These are phyloP conservation scores for Zygoascus meyerae DNA, from an alignment of 1,139 yeast species.

Conservation along the genomic window DNA sequence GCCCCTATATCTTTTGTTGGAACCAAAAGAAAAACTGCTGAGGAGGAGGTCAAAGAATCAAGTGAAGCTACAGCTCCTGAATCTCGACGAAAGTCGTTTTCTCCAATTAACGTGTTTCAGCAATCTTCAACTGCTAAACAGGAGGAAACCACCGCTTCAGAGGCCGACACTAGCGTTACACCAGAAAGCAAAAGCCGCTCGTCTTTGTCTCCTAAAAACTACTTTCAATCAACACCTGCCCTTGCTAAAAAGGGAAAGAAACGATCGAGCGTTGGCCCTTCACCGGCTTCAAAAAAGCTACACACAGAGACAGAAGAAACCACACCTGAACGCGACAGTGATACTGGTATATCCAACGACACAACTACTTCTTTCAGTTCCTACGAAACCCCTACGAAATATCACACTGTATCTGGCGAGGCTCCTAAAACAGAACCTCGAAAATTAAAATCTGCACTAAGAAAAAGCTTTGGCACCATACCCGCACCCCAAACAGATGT, in stretches of 20 bases:
- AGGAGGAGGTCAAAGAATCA: conserved; percentile 7
- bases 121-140: not conserved
- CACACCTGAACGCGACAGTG: not conserved
- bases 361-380: not conserved
- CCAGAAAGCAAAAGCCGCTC: conserved; percentile 30
- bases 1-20: conserved; percentile 6
- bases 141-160: conserved; percentile 10
- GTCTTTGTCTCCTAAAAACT: not conserved
- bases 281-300: too few relatives aligned
- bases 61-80: conserved; percentile 11
- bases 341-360: not conserved
- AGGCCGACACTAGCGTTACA: conserved; percentile 28
- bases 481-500: conserved; percentile 8
- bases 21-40: conserved; percentile 7
- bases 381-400: not conserved
- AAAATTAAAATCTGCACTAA: conserved; percentile 6
- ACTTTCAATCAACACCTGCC: not conserved
- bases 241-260: not conserved
- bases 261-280: too few relatives aligned
- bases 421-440: conserved; percentile 5
- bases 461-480: not conserved
- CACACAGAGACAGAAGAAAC: not conserved
- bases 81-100: conserved; percentile 25
- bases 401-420: not conserved
- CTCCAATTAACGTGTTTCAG: conserved; percentile 38